Evolutionary conservation across 495 filamentous ascomycete genomes (phyloP), one percentile per base, ranked within the genome.

Genomic region (Lophiotrema nucula): DNA sequence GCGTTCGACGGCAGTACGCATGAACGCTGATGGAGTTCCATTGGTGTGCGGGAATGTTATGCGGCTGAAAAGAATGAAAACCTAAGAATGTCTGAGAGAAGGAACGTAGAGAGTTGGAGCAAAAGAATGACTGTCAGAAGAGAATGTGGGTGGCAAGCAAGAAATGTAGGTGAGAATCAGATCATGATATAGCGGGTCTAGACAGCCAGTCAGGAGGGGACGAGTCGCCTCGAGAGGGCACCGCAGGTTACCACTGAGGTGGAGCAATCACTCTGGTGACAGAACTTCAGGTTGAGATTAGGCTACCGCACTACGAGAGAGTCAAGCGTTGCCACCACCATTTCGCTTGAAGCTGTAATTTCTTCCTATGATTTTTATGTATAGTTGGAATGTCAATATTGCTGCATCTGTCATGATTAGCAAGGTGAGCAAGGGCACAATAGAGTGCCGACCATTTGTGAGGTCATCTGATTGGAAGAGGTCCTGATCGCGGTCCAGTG

Each of bases 71-170:
- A 52, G 62, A 58, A 55, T 58, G 48, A 26, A 49, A 37, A 50
- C 33, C 13, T 58, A 66, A 65, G 52, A 60, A 60, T 65, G 56
- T 65, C 62, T 60, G 46, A 60, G 46, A 31, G 58, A 77, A 75
- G 72, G 72, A 74, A 73, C 69, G 71, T 69, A 70, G 52, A 62
- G 64, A 73, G 65, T 68, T 70, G 69, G 67, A 48, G 72, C 70
- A 74, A 72, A 79, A 77, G 80, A 82, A 80, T 79, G 79, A 76
- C 76, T 79, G 72, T 58, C 70, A 73, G 8, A 77, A 81, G 77
- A 79, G 79, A 82, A 82, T 82, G 81, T 78, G 72, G 68, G 70
- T 78, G 76, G 56, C 50, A 53, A 74, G 72, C 67, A 76, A 75
- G 77, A 77, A 77, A 79, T 79, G 78, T 70, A 70, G 64, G 69